These are phyloP conservation scores for Aureobasidium sp. DNA, from an alignment of 2,329 filamentous ascomycete genomes.

Conservation along the genomic window DNA sequence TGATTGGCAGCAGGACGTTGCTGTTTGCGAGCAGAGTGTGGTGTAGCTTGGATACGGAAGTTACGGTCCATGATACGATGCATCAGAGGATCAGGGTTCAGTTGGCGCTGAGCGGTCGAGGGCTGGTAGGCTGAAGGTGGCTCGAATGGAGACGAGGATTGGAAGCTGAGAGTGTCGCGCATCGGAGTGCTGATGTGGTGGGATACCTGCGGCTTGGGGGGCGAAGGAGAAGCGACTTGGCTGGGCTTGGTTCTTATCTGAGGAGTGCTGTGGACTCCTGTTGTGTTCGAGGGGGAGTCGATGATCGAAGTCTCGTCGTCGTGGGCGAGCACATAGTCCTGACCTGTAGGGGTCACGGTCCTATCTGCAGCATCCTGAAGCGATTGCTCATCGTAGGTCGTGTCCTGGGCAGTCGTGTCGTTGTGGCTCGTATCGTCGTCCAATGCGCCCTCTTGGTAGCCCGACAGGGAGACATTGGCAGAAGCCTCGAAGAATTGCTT, in stretches of 20 bases:
- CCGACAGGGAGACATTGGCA: conserved; percentile 91
- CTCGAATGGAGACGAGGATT: conserved; percentile 46
- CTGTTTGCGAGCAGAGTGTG: conserved; percentile 54
- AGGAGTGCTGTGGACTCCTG: conserved; percentile 55
- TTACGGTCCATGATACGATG: conserved; percentile 93
- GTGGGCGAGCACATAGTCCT: conserved; percentile 26
- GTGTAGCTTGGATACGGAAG: conserved; percentile 88
- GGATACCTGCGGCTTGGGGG: conserved; percentile 20
- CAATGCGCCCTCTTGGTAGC: conserved; percentile 74
- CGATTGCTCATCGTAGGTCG: conserved; percentile 16
- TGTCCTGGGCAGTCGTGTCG: conserved; percentile 22
- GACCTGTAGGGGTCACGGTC: conserved; percentile 33
- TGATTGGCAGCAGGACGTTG: conserved; percentile 20
- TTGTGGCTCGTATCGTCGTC: conserved; percentile 49
- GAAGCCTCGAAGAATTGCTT: conserved; percentile 99
- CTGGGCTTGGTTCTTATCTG: conserved; percentile 18
- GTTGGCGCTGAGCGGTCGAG: conserved; percentile 32
- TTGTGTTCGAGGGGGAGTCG: conserved; percentile 48
- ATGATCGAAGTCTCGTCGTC: conserved; percentile 55
- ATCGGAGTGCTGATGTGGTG: conserved; percentile 22
- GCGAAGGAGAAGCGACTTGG: conserved; percentile 20
- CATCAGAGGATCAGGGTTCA: conserved; percentile 66
- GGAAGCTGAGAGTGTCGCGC: conserved; percentile 6
- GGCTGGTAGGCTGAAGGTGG: conserved; percentile 37
- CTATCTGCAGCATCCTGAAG: conserved; percentile 25